Base-by-base conservation (phyloP, 169 alveolate species). In the Sarcocystis neurona region DNA sequence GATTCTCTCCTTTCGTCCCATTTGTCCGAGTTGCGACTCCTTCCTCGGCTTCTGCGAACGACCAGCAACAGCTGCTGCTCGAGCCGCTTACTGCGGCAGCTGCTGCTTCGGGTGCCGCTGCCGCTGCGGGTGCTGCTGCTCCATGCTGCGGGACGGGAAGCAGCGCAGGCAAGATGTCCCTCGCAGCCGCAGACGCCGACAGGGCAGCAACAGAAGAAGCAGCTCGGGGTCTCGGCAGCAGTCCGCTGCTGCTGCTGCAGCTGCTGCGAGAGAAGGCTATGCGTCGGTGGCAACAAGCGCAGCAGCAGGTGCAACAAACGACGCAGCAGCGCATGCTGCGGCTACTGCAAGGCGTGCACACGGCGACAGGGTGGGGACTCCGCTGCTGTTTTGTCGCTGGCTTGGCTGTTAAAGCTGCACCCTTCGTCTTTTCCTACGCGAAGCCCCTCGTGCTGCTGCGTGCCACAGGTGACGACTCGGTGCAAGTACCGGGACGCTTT, bases 1-100 rank as follows among this genome's bases (percentile, higher is more conserved):
- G 82, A 0, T 34, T 72, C 53, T 72, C 82, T 27, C 82, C 82
- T 23, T 43, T 72, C 56, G 43, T 72, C 27, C n/a, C n/a, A n/a
- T n/a, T n/a, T n/a, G n/a, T n/a, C n/a, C n/a, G n/a, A n/a, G n/a
- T n/a, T n/a, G n/a, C n/a, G n/a, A n/a, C n/a, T n/a, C 53, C 32
- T 72, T 39, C n/a, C 27, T 27, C 58, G 2, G 0, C 82, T 34
- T 72, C 82, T 3, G 15, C 82, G 20, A 12, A 15, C 66, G 30
- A 53, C 66, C 30, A 53, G 66, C 66, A 23, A 23, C 66, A 23
- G 12, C 12, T 53, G 66, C 12, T 53, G 30, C 8, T 56, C 0
- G 37, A 48, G 30, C 53, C 82, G 53, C 20, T 47, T 39, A 20
- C 82, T 8, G 82, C 82, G 2, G 82, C 82, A n/a, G 58, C 53